These are phyloP conservation scores for Verticillium isaacii DNA, from an alignment of 2,329 filamentous ascomycete species.

Conservation along the genomic window DNA sequence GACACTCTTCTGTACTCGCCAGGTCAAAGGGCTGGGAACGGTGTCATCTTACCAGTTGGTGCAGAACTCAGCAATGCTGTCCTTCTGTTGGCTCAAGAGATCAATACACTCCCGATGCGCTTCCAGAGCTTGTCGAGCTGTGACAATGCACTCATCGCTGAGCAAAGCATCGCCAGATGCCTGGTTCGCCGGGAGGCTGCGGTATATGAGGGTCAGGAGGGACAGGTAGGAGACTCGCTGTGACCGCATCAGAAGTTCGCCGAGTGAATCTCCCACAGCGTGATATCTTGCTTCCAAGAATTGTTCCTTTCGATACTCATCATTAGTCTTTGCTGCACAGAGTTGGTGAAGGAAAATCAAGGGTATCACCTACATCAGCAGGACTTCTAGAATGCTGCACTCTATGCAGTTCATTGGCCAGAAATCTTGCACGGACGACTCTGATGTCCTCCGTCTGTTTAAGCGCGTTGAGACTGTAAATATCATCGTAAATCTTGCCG, in stretches of 20 bases:
- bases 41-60: neutral
- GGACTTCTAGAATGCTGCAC: neutral
- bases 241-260: slow-evolving; percentile 11
- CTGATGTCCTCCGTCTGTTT: slow-evolving; percentile 13
- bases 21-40: too few species aligned
- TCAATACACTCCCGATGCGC: slow-evolving; percentile 14
- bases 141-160: slow-evolving; percentile 16
- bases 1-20: too few species aligned
- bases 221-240: slow-evolving; percentile 16
- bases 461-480: slow-evolving; percentile 20
- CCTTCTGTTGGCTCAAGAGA: neutral
- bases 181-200: slow-evolving; percentile 14
- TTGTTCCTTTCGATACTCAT: neutral
- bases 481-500: slow-evolving; percentile 19
- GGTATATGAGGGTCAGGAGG: slow-evolving; percentile 19
- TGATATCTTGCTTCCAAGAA: slow-evolving; percentile 1
- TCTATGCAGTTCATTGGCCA: neutral
- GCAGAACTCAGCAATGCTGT: slow-evolving; percentile 7
- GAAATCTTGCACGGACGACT: slow-evolving; percentile 5
- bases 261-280: slow-evolving; percentile 5
- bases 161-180: slow-evolving; percentile 12
- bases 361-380: neutral
- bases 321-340: neutral
- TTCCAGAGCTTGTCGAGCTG: slow-evolving; percentile 14
- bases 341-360: neutral